A percentile compares a stretch with the other conserved stretches of the same genome.
phyloP scores from a whole-genome alignment of 2,329 filamentous ascomycete genomes.

The Fusarium miscanthi region DNA sequence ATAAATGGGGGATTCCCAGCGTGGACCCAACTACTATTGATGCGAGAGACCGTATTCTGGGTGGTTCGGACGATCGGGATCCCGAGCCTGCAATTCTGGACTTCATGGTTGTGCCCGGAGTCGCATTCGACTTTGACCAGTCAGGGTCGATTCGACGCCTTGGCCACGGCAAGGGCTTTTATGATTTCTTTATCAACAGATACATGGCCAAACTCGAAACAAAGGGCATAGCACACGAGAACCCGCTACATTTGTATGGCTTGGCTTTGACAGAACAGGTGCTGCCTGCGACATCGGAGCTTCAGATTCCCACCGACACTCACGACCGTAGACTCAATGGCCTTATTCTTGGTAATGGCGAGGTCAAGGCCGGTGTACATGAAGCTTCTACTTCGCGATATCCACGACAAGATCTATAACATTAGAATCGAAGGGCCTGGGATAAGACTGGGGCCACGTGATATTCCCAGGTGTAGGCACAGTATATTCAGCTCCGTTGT shows the following conservation, averaged over 20 bases:
- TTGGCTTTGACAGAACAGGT: conserved; percentile 89
- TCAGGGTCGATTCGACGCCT: conserved; percentile 74
- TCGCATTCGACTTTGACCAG: conserved; percentile 81
- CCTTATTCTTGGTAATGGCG: conserved; percentile 77
- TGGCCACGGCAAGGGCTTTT: conserved; percentile 96
- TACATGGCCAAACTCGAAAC: conserved; percentile 65
- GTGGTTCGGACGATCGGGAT: conserved; percentile 62
- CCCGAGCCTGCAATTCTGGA: conserved; percentile 71
- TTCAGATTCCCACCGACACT: conserved; percentile 77
- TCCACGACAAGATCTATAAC: conserved; percentile 16
- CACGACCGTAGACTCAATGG: conserved; percentile 86
- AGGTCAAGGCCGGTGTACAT: conserved; percentile 56
- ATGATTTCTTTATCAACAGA: conserved; percentile 89
- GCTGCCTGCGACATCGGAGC: conserved; percentile 65
- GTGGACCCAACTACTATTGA: conserved; percentile 73
- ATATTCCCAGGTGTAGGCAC: not conserved
- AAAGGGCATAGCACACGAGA: conserved; percentile 48
- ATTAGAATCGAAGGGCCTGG: not conserved
- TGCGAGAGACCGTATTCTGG: conserved; percentile 78
- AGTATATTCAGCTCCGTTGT: not conserved
- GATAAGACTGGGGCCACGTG: not conserved
- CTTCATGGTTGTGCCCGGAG: conserved; percentile 89
- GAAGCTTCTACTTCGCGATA: conserved; percentile 54
- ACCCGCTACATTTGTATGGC: conserved; percentile 71
- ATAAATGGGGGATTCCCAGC: conserved; percentile 96